Evolutionary conservation across 2,329 filamentous ascomycete genomes (phyloP).

Genomic region (Aspergillus carbonarius): DNA sequence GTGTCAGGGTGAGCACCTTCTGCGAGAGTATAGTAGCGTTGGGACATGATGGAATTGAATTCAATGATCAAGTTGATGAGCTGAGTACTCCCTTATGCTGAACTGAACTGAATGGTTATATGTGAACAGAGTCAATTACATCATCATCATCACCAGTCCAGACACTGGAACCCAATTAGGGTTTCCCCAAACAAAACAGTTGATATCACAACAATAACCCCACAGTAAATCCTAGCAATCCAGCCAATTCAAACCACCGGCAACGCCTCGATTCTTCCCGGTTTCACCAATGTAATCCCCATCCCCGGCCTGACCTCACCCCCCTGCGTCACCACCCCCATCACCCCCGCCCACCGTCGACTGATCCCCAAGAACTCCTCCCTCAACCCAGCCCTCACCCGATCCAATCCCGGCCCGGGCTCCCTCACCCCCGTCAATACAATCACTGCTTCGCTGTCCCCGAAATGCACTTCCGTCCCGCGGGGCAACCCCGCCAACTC

Average conservation of each 20-base stretch:
- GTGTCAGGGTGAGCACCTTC: neutral
- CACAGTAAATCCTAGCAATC: neutral
- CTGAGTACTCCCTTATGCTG: too few relatives aligned
- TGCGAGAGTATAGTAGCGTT: neutral
- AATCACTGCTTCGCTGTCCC: neutral
- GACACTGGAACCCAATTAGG: too few relatives aligned
- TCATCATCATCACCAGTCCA: too few relatives aligned
- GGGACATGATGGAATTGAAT: neutral
- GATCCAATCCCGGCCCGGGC: slow-evolving; percentile 10
- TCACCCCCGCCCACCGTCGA: slow-evolving; percentile 14
- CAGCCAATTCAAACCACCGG: too few relatives aligned
- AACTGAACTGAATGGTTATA: too few relatives aligned
- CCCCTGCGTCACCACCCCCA: slow-evolving; percentile 13
- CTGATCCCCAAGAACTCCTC: slow-evolving; percentile 11
- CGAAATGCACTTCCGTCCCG: slow-evolving; percentile 11
- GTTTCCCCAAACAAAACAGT: too few relatives aligned
- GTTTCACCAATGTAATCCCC: slow-evolving; percentile 8
- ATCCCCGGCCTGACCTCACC: slow-evolving; percentile 14
- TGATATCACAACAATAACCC: too few relatives aligned
- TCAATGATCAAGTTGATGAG: too few relatives aligned
- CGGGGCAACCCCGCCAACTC: slow-evolving; percentile 5
- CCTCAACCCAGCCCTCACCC: slow-evolving; percentile 7
- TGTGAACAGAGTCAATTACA: too few relatives aligned
- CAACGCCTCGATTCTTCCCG: too few relatives aligned
- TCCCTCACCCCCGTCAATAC: slow-evolving; percentile 10